Evolutionary conservation across 1,139 yeast species (phyloP).

Genomic region (Geotrichum cucujoidarum): DNA sequence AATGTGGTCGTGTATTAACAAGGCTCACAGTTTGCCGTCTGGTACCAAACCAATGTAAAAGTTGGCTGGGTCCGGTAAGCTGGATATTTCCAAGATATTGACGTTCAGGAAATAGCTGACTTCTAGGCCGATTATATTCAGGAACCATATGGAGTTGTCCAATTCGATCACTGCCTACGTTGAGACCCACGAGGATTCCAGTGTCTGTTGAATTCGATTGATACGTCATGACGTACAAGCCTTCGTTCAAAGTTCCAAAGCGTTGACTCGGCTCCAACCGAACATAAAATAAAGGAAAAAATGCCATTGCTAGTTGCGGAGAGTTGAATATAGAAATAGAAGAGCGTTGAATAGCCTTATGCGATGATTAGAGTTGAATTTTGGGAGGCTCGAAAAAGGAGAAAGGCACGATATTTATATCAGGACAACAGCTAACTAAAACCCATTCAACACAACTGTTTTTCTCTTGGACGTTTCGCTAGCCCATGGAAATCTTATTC

Average conservation of each 20-base stretch:
- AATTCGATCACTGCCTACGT: slow-evolving; percentile 14
- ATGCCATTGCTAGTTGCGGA: slow-evolving; percentile 9
- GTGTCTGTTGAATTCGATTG: slow-evolving; percentile 14
- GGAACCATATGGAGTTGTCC: slow-evolving; percentile 16
- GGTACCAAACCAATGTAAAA: slow-evolving; percentile 17
- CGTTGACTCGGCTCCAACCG: slow-evolving; percentile 13
- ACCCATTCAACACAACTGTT: too few species aligned
- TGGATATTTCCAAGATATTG: slow-evolving; percentile 16
- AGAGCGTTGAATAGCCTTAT: too few species aligned
- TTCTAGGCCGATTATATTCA: slow-evolving; percentile 14
- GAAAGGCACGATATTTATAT: too few species aligned
- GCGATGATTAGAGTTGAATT: too few species aligned
- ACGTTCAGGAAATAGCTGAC: slow-evolving; percentile 13
- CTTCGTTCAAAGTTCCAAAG: slow-evolving; percentile 16
- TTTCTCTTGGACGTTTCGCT: too few species aligned
- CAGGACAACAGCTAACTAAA: too few species aligned
- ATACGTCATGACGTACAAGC: slow-evolving; percentile 19
- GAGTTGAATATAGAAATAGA: background rate
- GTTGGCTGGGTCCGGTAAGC: slow-evolving; percentile 14
- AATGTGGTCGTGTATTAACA: slow-evolving; percentile 11
- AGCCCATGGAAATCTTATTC: too few species aligned
- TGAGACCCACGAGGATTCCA: slow-evolving; percentile 17
- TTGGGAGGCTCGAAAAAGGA: too few species aligned
- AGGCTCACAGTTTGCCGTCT: slow-evolving; percentile 14
- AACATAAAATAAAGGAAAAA: slow-evolving; percentile 18